Evolutionary conservation across 306 rosid genomes (phyloP).

Genomic region (Malus domestica): ASM211411v1 NC_041805.1:21066001-21066500

Average conservation of each 20-base stretch:
- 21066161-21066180: not conserved
- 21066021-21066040: slow-evolving; percentile 11
- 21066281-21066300: slow-evolving; percentile 10
- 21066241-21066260: slow-evolving; percentile 32
- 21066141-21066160: slow-evolving; percentile 18
- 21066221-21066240: slow-evolving; percentile 11
- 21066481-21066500: not conserved
- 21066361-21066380: not conserved
- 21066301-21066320: slow-evolving; percentile 16
- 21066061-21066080: slow-evolving; percentile 28
- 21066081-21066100: slow-evolving; percentile 22
- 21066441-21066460: not conserved
- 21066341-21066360: not conserved
- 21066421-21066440: not conserved
- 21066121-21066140: not conserved
- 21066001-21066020: not conserved
- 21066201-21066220: slow-evolving; percentile 14
- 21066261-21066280: slow-evolving; percentile 2
- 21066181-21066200: slow-evolving; percentile 11
- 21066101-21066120: slow-evolving; percentile 14
- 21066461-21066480: not conserved
- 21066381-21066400: too few relatives aligned
- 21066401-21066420: too few relatives aligned
- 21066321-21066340: slow-evolving; percentile 20
- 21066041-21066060: slow-evolving; percentile 10